phyloP scores from a whole-genome alignment of 129 eudicot genomes.

The carrot (Daucus carota) region DNA sequence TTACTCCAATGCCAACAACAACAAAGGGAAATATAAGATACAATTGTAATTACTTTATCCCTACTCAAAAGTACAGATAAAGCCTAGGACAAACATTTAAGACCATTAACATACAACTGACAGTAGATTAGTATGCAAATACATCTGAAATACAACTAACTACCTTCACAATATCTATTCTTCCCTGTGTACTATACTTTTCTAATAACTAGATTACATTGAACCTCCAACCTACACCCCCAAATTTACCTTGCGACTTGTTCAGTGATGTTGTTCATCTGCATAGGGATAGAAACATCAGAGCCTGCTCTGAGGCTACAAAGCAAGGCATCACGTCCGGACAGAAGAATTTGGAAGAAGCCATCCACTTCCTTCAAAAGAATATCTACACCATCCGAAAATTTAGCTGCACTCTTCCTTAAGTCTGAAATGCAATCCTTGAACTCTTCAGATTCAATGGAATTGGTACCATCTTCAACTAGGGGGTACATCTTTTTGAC shows the following conservation, averaged over 20 bases:
- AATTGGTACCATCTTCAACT: constrained; percentile 46
- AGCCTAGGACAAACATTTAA: neutral
- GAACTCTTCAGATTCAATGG: constrained; percentile 29
- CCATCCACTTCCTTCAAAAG: constrained; percentile 62
- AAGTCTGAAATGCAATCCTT: constrained; percentile 26
- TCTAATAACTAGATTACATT: constrained; percentile 1
- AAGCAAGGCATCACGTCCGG: constrained; percentile 77
- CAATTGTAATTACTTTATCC: neutral
- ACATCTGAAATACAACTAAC: neutral
- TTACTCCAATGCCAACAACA: neutral
- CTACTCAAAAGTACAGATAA: neutral
- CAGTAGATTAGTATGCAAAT: constrained; percentile 11
- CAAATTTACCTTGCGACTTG: constrained; percentile 29
- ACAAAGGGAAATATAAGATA: neutral
- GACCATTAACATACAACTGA: constrained; percentile 1
- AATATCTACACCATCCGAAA: constrained; percentile 65
- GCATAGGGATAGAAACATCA: constrained; percentile 1
- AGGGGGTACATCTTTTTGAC: constrained; percentile 53
- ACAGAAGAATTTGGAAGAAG: constrained; percentile 66
- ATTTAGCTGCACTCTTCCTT: constrained; percentile 33
- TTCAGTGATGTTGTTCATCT: constrained; percentile 3
- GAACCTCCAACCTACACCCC: constrained; percentile 14
- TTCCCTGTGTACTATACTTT: neutral
- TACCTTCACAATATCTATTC: constrained; percentile 4
- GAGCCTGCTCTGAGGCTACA: constrained; percentile 49